phyloP scores from a whole-genome alignment of 345 rosid genomes.

The Populus euphratica region DNA sequence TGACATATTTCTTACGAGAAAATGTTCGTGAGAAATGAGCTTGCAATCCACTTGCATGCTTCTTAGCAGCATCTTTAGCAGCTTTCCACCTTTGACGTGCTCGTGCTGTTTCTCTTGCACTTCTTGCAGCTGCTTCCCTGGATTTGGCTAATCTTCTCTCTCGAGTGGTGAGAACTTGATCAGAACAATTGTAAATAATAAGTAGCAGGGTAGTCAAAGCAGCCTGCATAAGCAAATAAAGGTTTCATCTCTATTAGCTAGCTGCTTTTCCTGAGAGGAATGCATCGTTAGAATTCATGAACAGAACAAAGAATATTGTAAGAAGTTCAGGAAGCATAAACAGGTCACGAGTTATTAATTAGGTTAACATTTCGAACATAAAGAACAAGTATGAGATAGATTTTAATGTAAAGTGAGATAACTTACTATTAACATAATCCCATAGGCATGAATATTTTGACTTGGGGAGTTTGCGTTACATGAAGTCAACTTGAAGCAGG shows the following conservation, averaged over 20 bases:
- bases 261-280: slow-evolving; percentile 6
- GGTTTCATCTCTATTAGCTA: slow-evolving; percentile 1
- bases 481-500: slow-evolving; percentile 71
- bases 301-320: background rate
- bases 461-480: slow-evolving; percentile 58
- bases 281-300: slow-evolving; percentile 1
- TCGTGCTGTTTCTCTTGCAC: slow-evolving; percentile 59
- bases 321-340: slow-evolving; percentile 5
- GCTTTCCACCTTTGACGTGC: slow-evolving; percentile 76
- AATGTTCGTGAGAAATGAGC: slow-evolving; percentile 56
- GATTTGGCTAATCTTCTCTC: slow-evolving; percentile 75
- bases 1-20: slow-evolving; percentile 41
- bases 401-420: background rate
- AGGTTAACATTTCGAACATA: background rate
- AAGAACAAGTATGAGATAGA: background rate
- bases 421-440: slow-evolving; percentile 82
- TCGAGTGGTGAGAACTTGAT: slow-evolving; percentile 70
- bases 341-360: background rate
- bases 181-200: slow-evolving; percentile 84
- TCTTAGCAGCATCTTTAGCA: slow-evolving; percentile 66
- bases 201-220: slow-evolving; percentile 65
- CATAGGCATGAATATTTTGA: slow-evolving; percentile 80
- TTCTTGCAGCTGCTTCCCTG: slow-evolving; percentile 82
- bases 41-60: slow-evolving; percentile 65
- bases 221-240: slow-evolving; percentile 49